Base-by-base conservation (phyloP, 2,329 filamentous ascomycete species). In the Fusarium sp. region DNA sequence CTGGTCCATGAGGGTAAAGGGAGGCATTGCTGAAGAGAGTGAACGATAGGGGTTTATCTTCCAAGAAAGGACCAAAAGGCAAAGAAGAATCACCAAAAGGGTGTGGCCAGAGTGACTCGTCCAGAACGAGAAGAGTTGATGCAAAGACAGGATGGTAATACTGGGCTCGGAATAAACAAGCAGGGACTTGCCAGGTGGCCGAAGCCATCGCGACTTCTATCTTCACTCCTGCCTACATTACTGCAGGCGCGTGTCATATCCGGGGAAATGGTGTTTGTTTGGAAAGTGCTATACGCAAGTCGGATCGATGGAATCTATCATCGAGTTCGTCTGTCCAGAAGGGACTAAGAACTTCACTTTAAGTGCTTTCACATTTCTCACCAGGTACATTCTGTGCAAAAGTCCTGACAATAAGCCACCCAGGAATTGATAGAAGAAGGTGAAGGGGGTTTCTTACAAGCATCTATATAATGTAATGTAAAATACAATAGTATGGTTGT, bases 31-130 rank as follows among this genome's bases (percentile, higher is more conserved):
- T 33, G 20, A 49, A 35, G 23, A 14, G 14, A 6, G 14, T 17
- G n/a, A 33, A 46, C 15, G 19, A 45, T 66, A 48, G 27, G n/a
- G 33, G 30, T 25, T 37, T n/a, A 35, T 65, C 57, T 56, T 65
- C 54, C 70, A 72, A 69, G 62, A 71, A 64, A 39, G 15, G 37
- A 46, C n/a, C 33, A 48, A 64, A 57, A 51, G 33, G 46, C 41
- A 59, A 54, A 30, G 57, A 53, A 62, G n/a, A 41, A 41, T 22
- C 23, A 47, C 56, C 43, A 59, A 60, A 65, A 60, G 41, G 40
- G 32, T 19, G 27, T 23, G 17, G 8, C 40, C 41, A 61, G 40
- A 17, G 53, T 48, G 51, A 9, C 35, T 19, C 20, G 32, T 33
- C 35, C 52, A 53, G 56, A 45, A 54, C 17, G 49, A 53, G 59